These are phyloP conservation scores for Starmerella apis DNA, from an alignment of 805 yeast species.

Conservation along the genomic window DNA sequence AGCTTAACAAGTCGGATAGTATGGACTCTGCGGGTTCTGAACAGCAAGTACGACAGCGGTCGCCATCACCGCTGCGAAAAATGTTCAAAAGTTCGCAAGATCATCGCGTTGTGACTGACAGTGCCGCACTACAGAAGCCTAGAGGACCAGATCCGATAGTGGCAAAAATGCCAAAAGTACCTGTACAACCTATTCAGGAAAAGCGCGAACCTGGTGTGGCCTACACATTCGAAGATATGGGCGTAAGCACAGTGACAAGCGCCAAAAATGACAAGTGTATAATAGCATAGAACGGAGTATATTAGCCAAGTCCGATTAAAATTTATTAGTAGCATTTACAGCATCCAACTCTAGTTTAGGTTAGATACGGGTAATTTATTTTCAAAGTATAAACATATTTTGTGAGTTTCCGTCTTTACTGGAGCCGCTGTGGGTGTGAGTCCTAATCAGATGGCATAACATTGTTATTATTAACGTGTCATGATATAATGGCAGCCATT, in stretches of 20 bases:
- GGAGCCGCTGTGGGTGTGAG: neutral
- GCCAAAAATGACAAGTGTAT: conserved; percentile 18
- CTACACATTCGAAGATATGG: conserved; percentile 28
- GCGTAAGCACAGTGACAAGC: conserved; percentile 20
- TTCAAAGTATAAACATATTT: too few relatives aligned
- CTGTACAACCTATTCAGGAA: conserved; percentile 20
- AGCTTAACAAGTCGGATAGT: neutral
- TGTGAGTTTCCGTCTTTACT: too few relatives aligned
- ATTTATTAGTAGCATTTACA: neutral
- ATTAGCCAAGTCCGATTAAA: neutral
- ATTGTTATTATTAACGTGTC: too few relatives aligned
- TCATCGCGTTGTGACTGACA: conserved; percentile 22
- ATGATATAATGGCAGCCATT: too few relatives aligned
- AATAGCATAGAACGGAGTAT: neutral
- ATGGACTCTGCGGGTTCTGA: neutral
- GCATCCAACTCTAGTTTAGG: too few relatives aligned
- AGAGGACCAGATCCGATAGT: conserved; percentile 12
- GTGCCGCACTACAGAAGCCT: conserved; percentile 10
- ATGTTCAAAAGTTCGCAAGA: conserved; percentile 19
- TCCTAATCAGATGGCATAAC: neutral
- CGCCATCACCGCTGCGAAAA: conserved; percentile 22
- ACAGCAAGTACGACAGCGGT: conserved; percentile 2
- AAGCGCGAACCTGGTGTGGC: conserved; percentile 25
- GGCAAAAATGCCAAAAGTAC: conserved; percentile 19
- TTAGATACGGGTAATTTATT: too few relatives aligned